Percentiles rank a stretch among this genome's conserved stretches.
Conservation (phyloP, 306 rosid genomes). For the Trifolium dubium region DNA sequence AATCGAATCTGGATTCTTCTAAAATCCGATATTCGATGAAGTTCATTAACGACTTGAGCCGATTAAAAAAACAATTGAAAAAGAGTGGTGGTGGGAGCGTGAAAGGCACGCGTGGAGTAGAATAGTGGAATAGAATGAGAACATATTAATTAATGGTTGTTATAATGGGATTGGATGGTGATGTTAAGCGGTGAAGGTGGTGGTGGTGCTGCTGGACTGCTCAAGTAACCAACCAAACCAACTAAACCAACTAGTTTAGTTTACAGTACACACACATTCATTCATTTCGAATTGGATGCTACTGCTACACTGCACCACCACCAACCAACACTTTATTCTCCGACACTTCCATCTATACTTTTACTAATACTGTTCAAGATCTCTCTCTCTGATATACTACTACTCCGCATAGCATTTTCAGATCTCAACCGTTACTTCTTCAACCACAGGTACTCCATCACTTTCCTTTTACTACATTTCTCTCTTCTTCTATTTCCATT, state of each 20-base stretch:
- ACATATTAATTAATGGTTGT: slow-evolving; percentile 1
- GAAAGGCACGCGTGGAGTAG: slow-evolving; percentile 46
- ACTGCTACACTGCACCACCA: neutral
- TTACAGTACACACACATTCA: too few relatives aligned
- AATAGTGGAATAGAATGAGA: neutral
- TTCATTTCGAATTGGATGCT: neutral
- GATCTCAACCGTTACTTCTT: slow-evolving; percentile 44
- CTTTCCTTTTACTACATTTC: neutral
- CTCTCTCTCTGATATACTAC: neutral
- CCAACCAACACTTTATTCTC: neutral
- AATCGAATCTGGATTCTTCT: too few relatives aligned
- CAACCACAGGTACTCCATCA: slow-evolving; percentile 22
- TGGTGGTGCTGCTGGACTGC: neutral
- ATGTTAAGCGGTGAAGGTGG: neutral
- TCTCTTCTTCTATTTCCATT: neutral
- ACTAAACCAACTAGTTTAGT: too few relatives aligned
- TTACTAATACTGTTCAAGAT: slow-evolving; percentile 18
- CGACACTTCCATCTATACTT: neutral
- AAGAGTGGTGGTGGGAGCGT: slow-evolving; percentile 43
- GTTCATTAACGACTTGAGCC: too few relatives aligned
- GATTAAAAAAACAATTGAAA: too few relatives aligned
- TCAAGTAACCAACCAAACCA: neutral
- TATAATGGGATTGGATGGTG: neutral
- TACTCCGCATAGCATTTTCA: slow-evolving; percentile 35
- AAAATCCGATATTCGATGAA: too few relatives aligned